Evolutionary conservation across 2,329 filamentous ascomycete species (phyloP).

Genomic region (Septoria linicola): DNA sequence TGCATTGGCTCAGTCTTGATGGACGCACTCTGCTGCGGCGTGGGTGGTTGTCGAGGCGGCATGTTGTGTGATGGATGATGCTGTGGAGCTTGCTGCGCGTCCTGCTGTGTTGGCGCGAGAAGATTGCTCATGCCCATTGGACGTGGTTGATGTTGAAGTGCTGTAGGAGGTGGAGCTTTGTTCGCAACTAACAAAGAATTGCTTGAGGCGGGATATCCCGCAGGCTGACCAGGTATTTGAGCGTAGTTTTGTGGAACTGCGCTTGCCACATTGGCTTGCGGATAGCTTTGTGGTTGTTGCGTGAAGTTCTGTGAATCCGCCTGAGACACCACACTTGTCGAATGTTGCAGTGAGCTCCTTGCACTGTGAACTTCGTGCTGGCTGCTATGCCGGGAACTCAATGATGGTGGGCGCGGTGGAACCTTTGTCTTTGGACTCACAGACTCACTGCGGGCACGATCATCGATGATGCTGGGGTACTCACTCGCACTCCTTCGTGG

Average conservation of each 20-base stretch:
- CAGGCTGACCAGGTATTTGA: conserved; percentile 20
- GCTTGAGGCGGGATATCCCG: conserved; percentile 16
- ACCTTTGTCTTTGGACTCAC: conserved; percentile 71
- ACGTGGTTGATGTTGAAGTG: conserved; percentile 30
- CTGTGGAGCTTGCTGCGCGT: conserved; percentile 5
- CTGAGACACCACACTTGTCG: conserved; percentile 22
- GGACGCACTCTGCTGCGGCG: neutral
- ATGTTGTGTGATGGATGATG: conserved; percentile 11
- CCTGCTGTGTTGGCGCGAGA: conserved; percentile 30
- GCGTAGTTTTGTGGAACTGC: conserved; percentile 26
- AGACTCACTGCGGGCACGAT: conserved; percentile 66
- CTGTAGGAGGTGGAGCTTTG: conserved; percentile 8
- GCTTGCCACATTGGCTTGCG: conserved; percentile 20
- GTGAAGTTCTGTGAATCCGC: conserved; percentile 29
- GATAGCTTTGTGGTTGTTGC: conserved; percentile 21
- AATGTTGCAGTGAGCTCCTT: conserved; percentile 30
- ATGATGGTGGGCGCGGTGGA: conserved; percentile 32
- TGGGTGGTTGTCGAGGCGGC: conserved; percentile 9
- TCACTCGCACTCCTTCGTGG: conserved; percentile 32
- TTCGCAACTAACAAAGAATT: conserved; percentile 13
- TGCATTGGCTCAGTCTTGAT: conserved; percentile 1
- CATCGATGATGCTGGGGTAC: conserved; percentile 56
- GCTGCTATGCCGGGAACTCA: conserved; percentile 36
- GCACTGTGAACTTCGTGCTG: conserved; percentile 33
- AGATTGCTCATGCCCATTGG: conserved; percentile 36